Base-by-base conservation (phyloP, 495 filamentous ascomycete species). In the Hypoxylon crocopeplum region DNA sequence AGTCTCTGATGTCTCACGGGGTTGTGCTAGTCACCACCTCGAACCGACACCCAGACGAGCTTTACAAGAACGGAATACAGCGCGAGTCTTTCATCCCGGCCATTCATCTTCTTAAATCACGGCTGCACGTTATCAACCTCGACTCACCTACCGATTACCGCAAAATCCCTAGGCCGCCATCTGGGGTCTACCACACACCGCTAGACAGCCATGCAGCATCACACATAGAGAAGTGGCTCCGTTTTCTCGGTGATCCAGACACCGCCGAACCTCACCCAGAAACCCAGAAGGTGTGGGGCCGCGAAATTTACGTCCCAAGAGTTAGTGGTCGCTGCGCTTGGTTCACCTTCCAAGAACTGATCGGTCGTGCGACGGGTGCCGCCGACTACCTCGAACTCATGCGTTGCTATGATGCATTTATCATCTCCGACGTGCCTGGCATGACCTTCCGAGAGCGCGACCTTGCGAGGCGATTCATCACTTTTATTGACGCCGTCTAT, bases 21-120 rank as follows among this genome's bases (percentile, higher is more conserved):
- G 90, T 95, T 1, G 92, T 97, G 24, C 83, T 98, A 48, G 87
- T 98, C 32, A 97, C 95, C 19, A 98, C 94, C 1, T 94, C 90
- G n/a, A 98, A 98, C 75, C 84, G 94, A 5, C 95, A 97, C 67
- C 94, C 94, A 7, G 86, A 93, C 68, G 92, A 98, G 58, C 83
- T 98, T 25, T 98, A 98, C 81, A 93, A 91, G 72, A 98, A 98
- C 71, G 94, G 94, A 58, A 94, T 98, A 66, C 94, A 98, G 79
- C 88, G 94, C 52, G 84, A 92, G 53, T 93, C 89, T 15, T 98
- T 98, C 70, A 86, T 98, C 54, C 94, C 94, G 2, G 96, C 92
- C 63, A 98, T 98, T 71, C 89, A 90, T 51, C 86, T 98, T 7
- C 83, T 98, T 27, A 91, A 96, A 66, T 82, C 79, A 46, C 82